Conservation (phyloP, 257 asterid genomes). For the Plantago ovata region DNA sequence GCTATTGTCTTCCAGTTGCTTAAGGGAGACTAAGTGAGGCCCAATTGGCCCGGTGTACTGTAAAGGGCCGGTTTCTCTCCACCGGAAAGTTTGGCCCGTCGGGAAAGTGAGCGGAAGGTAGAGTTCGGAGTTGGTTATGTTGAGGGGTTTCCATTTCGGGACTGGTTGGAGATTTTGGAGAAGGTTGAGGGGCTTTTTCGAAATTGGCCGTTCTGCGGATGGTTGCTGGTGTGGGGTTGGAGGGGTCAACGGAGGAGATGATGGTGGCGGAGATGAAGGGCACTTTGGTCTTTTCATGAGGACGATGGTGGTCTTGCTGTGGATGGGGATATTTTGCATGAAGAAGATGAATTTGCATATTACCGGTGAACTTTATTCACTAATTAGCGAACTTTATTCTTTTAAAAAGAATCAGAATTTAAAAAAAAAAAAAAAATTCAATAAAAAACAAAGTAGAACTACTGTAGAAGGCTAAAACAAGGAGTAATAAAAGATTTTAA, state of each 20-base stretch:
- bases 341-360: too few species aligned
- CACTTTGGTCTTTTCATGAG: constrained; percentile 34
- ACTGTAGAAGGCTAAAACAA: too few species aligned
- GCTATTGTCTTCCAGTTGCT: constrained; percentile 56
- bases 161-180: constrained; percentile 32
- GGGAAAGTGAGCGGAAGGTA: constrained; percentile 91
- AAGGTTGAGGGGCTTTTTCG: constrained; percentile 42
- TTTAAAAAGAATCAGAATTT: too few species aligned
- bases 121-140: constrained; percentile 61
- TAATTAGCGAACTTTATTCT: too few species aligned
- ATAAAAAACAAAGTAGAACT: too few species aligned
- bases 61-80: constrained; percentile 70
- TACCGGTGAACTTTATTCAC: too few species aligned
- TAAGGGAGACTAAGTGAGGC: constrained; percentile 69
- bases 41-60: constrained; percentile 81
- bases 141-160: constrained; percentile 56
- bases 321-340: too few species aligned
- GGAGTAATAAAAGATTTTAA: too few species aligned
- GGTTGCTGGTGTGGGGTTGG: constrained; percentile 35
- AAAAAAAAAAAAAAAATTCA: too few species aligned
- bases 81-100: constrained; percentile 94
- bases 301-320: too few species aligned
- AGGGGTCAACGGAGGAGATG: constrained; percentile 32
- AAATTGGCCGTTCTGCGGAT: constrained; percentile 26
- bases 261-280: constrained; percentile 25